Evolutionary conservation across 2,329 filamentous ascomycete species (phyloP), one percentile per base, ranked within the genome.

Genomic region (Fusarium odoratissimum): DNA sequence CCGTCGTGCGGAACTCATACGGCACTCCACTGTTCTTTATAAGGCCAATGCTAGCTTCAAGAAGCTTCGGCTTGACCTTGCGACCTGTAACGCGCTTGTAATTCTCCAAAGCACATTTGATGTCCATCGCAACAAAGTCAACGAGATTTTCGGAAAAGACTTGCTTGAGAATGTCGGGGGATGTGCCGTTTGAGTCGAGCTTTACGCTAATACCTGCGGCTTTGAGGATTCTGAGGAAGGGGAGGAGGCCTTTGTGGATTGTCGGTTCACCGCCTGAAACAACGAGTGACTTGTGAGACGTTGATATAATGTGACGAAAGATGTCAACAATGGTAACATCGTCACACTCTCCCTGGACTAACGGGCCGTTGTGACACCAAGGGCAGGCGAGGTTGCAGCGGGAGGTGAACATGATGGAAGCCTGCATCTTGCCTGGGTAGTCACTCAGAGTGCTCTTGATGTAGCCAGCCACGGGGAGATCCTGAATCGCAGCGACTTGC

Each of bases 121-220:
- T 76, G 4, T 77, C 75, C 75, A 76, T 76, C 0, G 75, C 75
- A 2, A 75, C 64, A 11, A 76, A 76, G 13, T 70, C 67, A 10
- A 73, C 59, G 3, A 76, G 63, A 1, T 56, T 54, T 19, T 77
- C 71, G 0, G 52, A 13, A 3, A 70, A 77, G 0, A 72, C 35
- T 10, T 72, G 56, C 2, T 57, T 52, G 7, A 76, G 35, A 0
- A 68, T 16, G 0, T 58, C 38, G 0, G 75, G 71, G 0, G 73
- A 67, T 4, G 75, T 76, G 0, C 75, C 75, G 6, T 76, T 76
- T 2, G 75, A 69, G 35, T 76, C 75, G 2, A 76, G 71, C 25
- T 76, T 76, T 16, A 77, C 31, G 1, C 45, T 69, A 0, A 77
- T 52, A 0, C 69, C 73, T 0, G 64, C 73, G 10, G 52, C 13